Evolutionary conservation across 1,139 yeast species (phyloP), one percentile per base, ranked within the genome.

Genomic region (Geotrichum bryndzae): DNA sequence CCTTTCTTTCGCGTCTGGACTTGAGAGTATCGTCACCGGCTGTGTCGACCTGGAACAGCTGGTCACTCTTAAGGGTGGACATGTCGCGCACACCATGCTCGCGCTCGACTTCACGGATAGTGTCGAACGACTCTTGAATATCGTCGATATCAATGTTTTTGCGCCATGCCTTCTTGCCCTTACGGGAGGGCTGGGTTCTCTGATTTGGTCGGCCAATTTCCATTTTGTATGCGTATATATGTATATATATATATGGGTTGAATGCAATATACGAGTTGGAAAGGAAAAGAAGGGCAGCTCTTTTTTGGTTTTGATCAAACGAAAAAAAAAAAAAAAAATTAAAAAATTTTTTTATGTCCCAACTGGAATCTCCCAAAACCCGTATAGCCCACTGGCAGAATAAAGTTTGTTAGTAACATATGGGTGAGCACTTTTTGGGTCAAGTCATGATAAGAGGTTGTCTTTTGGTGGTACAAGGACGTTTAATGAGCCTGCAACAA

Each of bases 101-200:
- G 61, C 88, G 81, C 69, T 88, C 83, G 64, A 84, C 82, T 61
- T 88, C 95, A 62, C 90, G 80, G 60, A 82, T 80, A 56, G 82
- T 84, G 67, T 87, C 95, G 57, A 94, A 77, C 7, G 86, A 88
- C 53, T 77, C 75, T 71, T 88, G 91, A 59, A 94, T 78, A 65
- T 90, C 97, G 29, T 84, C 85, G 33, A 94, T 78, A 72, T 94
- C 96, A 64, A 94, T 89, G 74, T 94, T 90, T 76, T 94, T 94
- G 75, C 97, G 86, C 99, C 99, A 94, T 6, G 98, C 88, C 73
- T 82, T 86, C 80, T 89, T 92, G 60, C 97, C 96, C 79, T 94
- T 94, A 70, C 98, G 83, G 6, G 97, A 89, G 7, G 87, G 74
- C 75, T 90, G 97, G 63, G 65, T 68, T 66, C 68, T 70, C 59